Evolutionary conservation across 805 yeast species (phyloP).

Genomic region (Kluyveromyces starmeri): DNA sequence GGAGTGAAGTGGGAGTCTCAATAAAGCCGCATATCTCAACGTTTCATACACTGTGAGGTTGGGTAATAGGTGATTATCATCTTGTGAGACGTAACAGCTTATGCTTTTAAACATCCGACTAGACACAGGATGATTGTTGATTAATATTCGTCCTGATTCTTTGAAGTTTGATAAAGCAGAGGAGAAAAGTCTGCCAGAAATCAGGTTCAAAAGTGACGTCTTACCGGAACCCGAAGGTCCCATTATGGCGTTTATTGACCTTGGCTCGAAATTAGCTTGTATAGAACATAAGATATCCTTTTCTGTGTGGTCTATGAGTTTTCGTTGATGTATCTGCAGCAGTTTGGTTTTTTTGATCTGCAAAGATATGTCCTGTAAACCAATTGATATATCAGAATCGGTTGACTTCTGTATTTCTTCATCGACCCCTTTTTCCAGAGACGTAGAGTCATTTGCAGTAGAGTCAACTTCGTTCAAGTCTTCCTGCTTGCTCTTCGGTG

Average conservation of each 20-base stretch:
- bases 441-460: not conserved
- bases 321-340: not conserved
- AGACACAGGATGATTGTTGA: constrained; percentile 35
- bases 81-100: constrained; percentile 76
- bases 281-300: constrained; percentile 38
- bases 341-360: not conserved
- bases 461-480: not conserved
- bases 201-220: constrained; percentile 52
- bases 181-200: constrained; percentile 49
- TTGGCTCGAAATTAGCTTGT: constrained; percentile 43
- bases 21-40: constrained; percentile 56
- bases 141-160: constrained; percentile 35
- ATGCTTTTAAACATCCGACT: constrained; percentile 31
- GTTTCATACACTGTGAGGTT: constrained; percentile 74
- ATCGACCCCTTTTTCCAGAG: not conserved
- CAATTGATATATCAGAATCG: constrained; percentile 8
- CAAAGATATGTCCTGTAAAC: constrained; percentile 13
- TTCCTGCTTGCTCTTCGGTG: constrained; percentile 8
- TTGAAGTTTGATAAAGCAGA: constrained; percentile 23
- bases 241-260: constrained; percentile 60
- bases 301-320: constrained; percentile 5
- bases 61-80: constrained; percentile 64
- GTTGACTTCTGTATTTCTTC: not conserved
- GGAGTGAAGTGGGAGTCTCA: constrained; percentile 45
- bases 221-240: constrained; percentile 82